Base-by-base conservation (phyloP, 176 grass and related monocot species). In the Triticum monococcum region DNA sequence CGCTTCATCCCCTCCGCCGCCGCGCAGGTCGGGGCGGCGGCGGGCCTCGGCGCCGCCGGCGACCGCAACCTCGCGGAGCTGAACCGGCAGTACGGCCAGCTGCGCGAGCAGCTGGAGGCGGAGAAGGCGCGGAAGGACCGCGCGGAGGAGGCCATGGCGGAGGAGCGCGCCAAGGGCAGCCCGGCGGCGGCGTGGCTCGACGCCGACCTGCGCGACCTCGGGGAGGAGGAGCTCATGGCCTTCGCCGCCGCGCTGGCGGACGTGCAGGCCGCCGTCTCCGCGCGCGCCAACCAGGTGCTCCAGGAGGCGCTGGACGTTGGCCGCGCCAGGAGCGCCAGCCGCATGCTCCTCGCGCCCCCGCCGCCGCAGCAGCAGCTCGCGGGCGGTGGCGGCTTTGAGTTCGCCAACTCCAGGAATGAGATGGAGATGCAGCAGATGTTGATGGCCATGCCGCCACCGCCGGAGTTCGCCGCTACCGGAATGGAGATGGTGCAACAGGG, bases 121-220 rank as follows among this genome's bases (percentile, higher is more conserved):
- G 83, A 92, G 52, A 82, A 72, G 78, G 83, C 78, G 14, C 66
- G 76, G 4, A 43, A 78, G 75, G 87, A 89, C 63, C 28, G 77
- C 52, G 41, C 35, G 25, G 80, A 92, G 12, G 78, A 43, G 35
- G 81, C 83, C 12, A 68, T 78, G 54, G 56, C n/a, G 7, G 59
- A 22, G 78, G 85, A 46, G 77, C 48, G 52, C 67, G 22, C 32
- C 25, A 12, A 12, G 20, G 67, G 8, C 13, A 48, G 17, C 63
- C 61, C 4, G 16, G 16, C 6, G 41, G 30, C 0, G 30, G 50
- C 32, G 32, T 72, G 81, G 81, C 22, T 72, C 22, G n/a, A 83
- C 3, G n/a, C 81, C 8, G 67, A 83, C 8, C n/a, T 72, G 20
- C 32, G 32, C 18, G 22, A 24, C 67, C 9, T 83, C 4, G 31